These are phyloP conservation scores for Solanum appendiculatum DNA, from an alignment of 257 asterid species.

Conservation along the genomic window DNA sequence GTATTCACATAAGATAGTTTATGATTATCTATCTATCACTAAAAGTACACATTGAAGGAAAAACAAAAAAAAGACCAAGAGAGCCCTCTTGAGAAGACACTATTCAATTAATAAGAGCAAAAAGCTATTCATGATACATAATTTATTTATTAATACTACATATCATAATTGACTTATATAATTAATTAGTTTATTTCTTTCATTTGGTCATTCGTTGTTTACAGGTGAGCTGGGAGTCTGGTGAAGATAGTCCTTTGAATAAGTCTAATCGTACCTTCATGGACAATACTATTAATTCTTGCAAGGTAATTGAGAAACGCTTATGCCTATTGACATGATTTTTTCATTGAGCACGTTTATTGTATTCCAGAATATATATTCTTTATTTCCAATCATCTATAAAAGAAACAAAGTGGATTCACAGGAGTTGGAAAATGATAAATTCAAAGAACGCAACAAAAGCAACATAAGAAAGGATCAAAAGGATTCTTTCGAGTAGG, in stretches of 20 bases:
- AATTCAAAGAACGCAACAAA: too few relatives aligned
- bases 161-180: too few relatives aligned
- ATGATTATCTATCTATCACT: not conserved
- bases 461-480: too few relatives aligned
- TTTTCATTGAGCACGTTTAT: not conserved
- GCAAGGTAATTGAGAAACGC: not conserved
- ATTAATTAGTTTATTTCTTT: too few relatives aligned
- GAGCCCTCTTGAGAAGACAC: not conserved
- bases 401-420: too few relatives aligned
- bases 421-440: too few relatives aligned
- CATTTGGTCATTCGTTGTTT: not conserved
- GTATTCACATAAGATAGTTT: not conserved
- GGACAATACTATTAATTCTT: not conserved
- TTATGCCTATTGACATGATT: not conserved
- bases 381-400: not conserved
- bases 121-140: not conserved
- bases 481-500: too few relatives aligned
- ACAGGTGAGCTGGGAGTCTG: not conserved
- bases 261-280: not conserved
- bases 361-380: not conserved
- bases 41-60: not conserved
- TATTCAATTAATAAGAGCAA: not conserved
- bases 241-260: not conserved
- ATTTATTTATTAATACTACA: too few relatives aligned
- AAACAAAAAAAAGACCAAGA: not conserved